Base-by-base conservation (phyloP, 2,329 filamentous ascomycete species). In the Polychaeton citri region DNA sequence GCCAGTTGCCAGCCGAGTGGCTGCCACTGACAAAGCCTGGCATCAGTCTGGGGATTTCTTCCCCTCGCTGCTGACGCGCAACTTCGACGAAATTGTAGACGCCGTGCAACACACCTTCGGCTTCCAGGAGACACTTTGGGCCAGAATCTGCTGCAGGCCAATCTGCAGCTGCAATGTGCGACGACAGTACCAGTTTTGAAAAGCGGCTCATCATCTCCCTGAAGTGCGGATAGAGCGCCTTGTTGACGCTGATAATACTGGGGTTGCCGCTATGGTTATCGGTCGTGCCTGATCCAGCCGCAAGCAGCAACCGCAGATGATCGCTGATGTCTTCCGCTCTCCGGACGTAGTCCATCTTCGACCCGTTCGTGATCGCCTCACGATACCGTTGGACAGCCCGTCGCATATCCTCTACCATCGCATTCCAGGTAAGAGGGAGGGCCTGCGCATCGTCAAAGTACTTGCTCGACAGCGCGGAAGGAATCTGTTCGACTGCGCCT, bases 121-220 rank as follows among this genome's bases (percentile, higher is more conserved):
- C 90, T 63, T 98, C 90, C 55, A 92, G 85, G 45, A 96, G 62
- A 53, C 90, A 98, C 58, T 98, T 98, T 37, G 90, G 80, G 42
- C 88, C 82, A 1, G 88, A 92, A 59, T 98, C 90, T 12, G 84
- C 79, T 37, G 88, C 86, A 6, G 88, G 87, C 76, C 86, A 96
- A 62, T 98, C 90, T 21, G 88, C 84, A 5, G 88, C 86, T 26
- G 90, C 90, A 55, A 98, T 95, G 55, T 98, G 90, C 10, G 90
- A 96, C 2, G 90, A 98, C 33, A 98, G 79, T 31, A 98, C 90
- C 7, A 98, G 70, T 59, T 98, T 98, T n/a, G 90, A 96, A 58
- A 98, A 98, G 50, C 93, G 87, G 31, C 90, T 96, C 90, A 98
- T 98, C 79, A 96, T 96, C 55, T 96, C 90, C 36, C 90, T 73